Conservation (phyloP, 345 rosid species). For the Microthlaspi erraticum region DNA sequence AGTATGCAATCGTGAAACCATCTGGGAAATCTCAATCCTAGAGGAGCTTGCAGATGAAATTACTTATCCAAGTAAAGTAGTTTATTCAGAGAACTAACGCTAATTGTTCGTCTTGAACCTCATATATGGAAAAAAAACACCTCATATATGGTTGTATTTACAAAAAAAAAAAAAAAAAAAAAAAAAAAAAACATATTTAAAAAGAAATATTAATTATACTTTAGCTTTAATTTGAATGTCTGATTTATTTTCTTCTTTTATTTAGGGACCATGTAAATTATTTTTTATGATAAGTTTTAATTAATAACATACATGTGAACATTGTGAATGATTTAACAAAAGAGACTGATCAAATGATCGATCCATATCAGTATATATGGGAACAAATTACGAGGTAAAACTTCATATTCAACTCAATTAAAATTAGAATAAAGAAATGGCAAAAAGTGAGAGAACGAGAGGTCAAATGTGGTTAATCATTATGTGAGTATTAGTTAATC, state of each 20-base stretch:
- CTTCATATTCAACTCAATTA: constrained; percentile 34
- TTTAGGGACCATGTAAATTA: not conserved
- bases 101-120: no score
- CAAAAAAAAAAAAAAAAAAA: no score
- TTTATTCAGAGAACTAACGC: no score
- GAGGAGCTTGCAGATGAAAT: no score
- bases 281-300: not conserved
- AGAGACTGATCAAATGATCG: not conserved
- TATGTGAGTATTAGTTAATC: constrained; percentile 65
- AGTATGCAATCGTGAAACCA: no score
- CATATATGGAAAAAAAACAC: no score
- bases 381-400: constrained; percentile 46
- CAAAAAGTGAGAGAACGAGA: constrained; percentile 37
- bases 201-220: not conserved
- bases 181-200: no score
- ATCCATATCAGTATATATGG: constrained; percentile 17
- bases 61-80: no score
- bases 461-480: constrained; percentile 55
- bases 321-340: not conserved
- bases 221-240: not conserved
- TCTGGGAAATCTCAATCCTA: no score
- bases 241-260: not conserved
- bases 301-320: constrained; percentile 4
- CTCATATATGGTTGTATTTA: no score
- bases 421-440: constrained; percentile 12